phyloP scores from a whole-genome alignment of 179 eudicot species.

The Beta corolliflora region DNA sequence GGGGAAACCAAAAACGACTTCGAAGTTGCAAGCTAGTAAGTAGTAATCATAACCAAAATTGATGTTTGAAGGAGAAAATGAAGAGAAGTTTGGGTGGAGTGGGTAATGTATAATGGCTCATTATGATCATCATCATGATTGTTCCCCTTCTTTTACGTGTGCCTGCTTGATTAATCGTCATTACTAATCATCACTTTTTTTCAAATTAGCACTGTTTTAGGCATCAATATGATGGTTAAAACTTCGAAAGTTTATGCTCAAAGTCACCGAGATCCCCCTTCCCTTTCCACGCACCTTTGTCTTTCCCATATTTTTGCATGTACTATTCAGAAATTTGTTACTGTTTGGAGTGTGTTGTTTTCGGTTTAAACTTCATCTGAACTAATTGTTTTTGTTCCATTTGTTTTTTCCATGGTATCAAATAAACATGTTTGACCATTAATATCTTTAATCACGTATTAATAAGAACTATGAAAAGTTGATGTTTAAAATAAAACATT shows the following conservation, averaged over 20 bases:
- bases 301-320: too few relatives aligned
- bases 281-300: background rate
- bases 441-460: too few relatives aligned
- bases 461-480: too few relatives aligned
- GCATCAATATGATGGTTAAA: background rate
- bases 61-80: background rate
- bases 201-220: background rate
- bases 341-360: too few relatives aligned
- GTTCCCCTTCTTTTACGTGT: constrained; percentile 41
- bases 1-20: background rate
- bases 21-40: background rate
- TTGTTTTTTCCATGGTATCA: too few relatives aligned
- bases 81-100: constrained; percentile 17
- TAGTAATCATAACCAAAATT: constrained; percentile 23
- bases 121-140: constrained; percentile 37
- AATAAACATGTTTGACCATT: too few relatives aligned
- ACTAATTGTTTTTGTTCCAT: too few relatives aligned
- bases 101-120: constrained; percentile 34
- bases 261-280: background rate
- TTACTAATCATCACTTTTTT: constrained; percentile 11
- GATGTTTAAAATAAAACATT: too few relatives aligned
- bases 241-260: background rate
- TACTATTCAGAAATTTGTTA: too few relatives aligned
- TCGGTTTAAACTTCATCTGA: too few relatives aligned
- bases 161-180: constrained; percentile 18